These are phyloP conservation scores for Eucalyptus fibrosa DNA, from an alignment of 345 rosid species.

Conservation along the genomic window DNA sequence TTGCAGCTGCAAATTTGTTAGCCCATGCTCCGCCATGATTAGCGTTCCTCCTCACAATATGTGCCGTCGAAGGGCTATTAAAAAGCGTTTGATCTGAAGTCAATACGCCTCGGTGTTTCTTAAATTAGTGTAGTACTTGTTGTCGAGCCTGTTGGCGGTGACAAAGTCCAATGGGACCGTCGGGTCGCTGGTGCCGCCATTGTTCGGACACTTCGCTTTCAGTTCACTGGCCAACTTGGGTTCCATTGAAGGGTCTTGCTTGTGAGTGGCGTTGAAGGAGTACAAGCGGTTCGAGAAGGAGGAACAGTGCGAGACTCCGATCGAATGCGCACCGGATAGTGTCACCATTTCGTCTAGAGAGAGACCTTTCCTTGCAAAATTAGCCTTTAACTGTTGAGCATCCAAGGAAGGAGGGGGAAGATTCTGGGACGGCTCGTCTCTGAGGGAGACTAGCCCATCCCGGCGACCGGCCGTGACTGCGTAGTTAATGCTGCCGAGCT, in stretches of 20 bases:
- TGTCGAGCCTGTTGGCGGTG: background rate
- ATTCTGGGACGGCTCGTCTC: background rate
- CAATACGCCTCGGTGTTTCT: background rate
- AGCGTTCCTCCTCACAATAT: background rate
- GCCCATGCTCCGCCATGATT: background rate
- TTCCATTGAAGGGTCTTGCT: background rate
- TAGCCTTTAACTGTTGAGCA: background rate
- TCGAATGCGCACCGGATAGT: conserved; percentile 10
- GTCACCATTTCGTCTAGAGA: conserved; percentile 8
- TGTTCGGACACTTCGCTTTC: background rate
- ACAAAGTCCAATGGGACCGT: background rate
- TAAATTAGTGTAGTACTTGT: background rate
- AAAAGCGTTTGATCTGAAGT: background rate
- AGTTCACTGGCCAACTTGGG: background rate
- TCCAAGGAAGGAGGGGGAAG: background rate
- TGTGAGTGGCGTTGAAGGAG: background rate
- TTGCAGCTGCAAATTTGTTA: background rate
- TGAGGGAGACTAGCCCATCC: background rate
- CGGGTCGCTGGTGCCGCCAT: background rate
- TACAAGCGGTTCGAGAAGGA: background rate
- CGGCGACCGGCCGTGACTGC: conserved; percentile 1
- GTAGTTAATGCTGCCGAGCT: background rate
- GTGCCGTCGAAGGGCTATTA: background rate
- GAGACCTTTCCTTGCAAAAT: conserved; percentile 3
- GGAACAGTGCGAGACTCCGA: conserved; percentile 7